Conservation (phyloP, 371 early-diverging fungal genomes). For the Parasitella parasitica region DNA sequence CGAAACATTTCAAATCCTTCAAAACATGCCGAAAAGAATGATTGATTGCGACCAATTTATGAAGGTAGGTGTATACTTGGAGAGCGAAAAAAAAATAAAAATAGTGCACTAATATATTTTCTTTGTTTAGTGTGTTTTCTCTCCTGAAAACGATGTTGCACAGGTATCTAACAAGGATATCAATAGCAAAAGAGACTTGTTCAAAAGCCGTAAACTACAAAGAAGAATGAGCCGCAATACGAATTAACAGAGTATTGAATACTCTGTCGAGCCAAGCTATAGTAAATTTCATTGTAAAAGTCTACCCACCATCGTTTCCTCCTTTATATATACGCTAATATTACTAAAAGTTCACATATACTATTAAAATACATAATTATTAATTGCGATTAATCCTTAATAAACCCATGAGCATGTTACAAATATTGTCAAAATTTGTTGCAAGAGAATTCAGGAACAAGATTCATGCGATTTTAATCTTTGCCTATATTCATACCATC, state of each 20-base stretch:
- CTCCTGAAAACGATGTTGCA: conserved; percentile 10
- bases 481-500: no score
- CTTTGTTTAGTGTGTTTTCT: conserved; percentile 9
- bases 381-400: no score
- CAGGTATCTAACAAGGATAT: conserved; percentile 10
- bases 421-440: no score
- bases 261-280: background rate
- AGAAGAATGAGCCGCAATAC: background rate
- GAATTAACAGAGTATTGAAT: background rate
- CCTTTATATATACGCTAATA: no score
- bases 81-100: background rate
- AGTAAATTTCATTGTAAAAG: background rate
- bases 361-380: no score
- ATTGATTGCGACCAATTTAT: conserved; percentile 73
- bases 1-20: conserved; percentile 60
- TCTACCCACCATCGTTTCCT: background rate
- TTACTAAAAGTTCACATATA: no score
- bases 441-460: no score
- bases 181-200: conserved; percentile 12
- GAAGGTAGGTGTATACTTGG: conserved; percentile 36
- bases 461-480: no score
- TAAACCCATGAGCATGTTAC: no score
- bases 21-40: conserved; percentile 67
- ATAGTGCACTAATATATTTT: no score
- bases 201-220: conserved; percentile 10